A percentile compares a stretch with the other conserved stretches of the same genome.
phyloP scores from a whole-genome alignment of 2,329 filamentous ascomycete genomes.

The Ophiosphaerella korrae region DNA sequence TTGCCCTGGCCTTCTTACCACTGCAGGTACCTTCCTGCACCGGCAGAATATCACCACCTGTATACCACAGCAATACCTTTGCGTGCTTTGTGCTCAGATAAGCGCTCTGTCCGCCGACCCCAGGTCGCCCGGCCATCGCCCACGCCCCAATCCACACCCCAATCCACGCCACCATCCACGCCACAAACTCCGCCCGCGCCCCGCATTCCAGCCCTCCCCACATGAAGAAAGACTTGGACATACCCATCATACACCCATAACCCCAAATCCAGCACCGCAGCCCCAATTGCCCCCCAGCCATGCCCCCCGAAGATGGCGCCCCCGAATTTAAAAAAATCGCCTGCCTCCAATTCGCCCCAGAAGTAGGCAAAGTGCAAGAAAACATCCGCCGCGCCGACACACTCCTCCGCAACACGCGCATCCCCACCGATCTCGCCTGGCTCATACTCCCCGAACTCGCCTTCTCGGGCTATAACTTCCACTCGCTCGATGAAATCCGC shows the following conservation, averaged over 20 bases:
- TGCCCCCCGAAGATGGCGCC: constrained; percentile 1
- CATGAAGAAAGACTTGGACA: too few species aligned
- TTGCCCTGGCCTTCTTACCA: background rate
- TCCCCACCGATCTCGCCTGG: constrained; percentile 61
- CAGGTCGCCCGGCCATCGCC: too few species aligned
- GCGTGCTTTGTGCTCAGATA: too few species aligned
- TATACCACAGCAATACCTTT: too few species aligned
- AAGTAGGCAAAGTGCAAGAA: constrained; percentile 70
- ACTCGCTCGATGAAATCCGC: constrained; percentile 67
- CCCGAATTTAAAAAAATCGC: constrained; percentile 67
- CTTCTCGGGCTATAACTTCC: constrained; percentile 83
- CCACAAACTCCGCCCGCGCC: too few species aligned
- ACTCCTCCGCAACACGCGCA: constrained; percentile 60
- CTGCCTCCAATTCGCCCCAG: constrained; percentile 73
- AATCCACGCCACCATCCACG: too few species aligned
- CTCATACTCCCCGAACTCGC: constrained; percentile 78
- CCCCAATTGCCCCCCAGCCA: too few species aligned
- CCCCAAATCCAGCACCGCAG: too few species aligned
- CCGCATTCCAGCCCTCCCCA: too few species aligned
- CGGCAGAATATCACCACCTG: background rate
- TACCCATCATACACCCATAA: too few species aligned
- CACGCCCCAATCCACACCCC: too few species aligned
- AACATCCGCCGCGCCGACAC: constrained; percentile 72
- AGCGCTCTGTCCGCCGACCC: too few species aligned
- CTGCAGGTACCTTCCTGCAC: constrained; percentile 7